Evolutionary conservation across 768 basidiomycete genomes (phyloP).

Genomic region (Phlebiopsis gigantea): DNA sequence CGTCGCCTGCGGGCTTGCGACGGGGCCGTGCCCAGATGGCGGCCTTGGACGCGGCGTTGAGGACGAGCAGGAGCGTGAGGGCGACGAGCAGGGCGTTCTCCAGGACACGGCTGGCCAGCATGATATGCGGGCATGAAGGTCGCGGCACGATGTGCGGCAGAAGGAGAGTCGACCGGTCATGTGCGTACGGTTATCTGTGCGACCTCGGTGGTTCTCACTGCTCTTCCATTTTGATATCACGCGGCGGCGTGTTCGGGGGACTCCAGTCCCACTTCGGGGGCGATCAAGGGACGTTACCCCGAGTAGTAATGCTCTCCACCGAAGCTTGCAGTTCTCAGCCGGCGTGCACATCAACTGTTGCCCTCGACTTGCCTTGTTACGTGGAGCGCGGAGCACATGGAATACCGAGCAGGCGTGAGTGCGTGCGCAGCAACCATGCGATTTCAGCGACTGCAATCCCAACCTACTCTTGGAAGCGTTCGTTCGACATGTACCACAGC

Average conservation of each 20-base stretch:
- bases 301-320: not conserved
- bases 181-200: not conserved
- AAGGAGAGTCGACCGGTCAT: not conserved
- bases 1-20: not conserved
- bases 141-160: not conserved
- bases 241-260: not conserved
- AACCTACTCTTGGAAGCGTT: not conserved
- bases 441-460: not conserved
- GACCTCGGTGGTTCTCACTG: not conserved
- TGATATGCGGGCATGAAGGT: not conserved
- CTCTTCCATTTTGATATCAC: not conserved
- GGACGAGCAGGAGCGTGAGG: not conserved
- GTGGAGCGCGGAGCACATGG: not conserved
- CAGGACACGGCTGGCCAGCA: not conserved
- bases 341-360: not conserved
- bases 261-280: not conserved
- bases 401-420: not conserved
- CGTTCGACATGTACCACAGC: not conserved
- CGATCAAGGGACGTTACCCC: not conserved
- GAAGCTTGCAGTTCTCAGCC: not conserved
- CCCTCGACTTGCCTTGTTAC: not conserved
- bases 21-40: not conserved
- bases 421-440: not conserved
- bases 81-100: not conserved
- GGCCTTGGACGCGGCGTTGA: not conserved